These are phyloP conservation scores for Saururus chinensis DNA, from an alignment of 164 flowering plant species.

Conservation along the genomic window DNA sequence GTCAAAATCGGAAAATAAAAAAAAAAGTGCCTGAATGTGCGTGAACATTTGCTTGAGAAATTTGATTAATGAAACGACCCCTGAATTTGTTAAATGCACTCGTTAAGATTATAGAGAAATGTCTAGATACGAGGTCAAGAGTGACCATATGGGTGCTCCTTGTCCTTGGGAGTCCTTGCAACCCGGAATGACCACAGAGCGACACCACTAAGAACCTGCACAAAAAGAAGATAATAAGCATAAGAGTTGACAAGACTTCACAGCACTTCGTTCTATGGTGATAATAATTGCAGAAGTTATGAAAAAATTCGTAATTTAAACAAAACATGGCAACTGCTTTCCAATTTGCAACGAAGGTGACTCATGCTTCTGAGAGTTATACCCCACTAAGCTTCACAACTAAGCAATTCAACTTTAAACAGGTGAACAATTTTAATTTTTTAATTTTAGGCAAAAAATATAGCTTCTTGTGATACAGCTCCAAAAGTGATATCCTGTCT, in stretches of 20 bases:
- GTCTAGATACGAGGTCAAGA: slow-evolving; percentile 42
- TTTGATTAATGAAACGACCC: neutral
- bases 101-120: slow-evolving; percentile 20
- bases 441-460: no score
- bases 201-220: slow-evolving; percentile 86
- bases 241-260: neutral
- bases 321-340: no score
- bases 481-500: no score
- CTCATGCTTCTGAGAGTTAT: no score
- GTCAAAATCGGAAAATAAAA: no score
- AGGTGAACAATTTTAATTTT: no score
- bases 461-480: no score
- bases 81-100: no score
- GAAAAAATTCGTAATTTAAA: no score
- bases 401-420: no score
- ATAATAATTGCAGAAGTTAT: neutral
- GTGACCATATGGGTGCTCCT: slow-evolving; percentile 98
- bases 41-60: neutral
- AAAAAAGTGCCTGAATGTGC: neutral
- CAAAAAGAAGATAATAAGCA: slow-evolving; percentile 4
- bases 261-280: neutral
- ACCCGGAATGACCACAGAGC: slow-evolving; percentile 77
- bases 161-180: slow-evolving; percentile 85
- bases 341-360: no score
- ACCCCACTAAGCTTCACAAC: no score